phyloP scores from a whole-genome alignment of 2,329 filamentous ascomycete genomes.

The Stagonosporopsis cucurbitacearum region DNA sequence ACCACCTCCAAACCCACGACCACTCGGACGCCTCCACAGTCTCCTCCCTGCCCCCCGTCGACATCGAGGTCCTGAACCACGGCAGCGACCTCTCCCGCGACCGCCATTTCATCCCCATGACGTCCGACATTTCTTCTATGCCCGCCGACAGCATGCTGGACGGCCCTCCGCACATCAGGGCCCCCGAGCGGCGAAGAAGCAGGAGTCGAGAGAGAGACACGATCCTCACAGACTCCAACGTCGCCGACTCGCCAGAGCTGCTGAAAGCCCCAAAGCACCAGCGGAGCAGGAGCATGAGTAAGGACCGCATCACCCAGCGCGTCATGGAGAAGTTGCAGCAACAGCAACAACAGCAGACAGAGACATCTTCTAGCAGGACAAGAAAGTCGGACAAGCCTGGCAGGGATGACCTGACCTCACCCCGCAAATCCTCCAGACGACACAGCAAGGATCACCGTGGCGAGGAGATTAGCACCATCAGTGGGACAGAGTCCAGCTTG shows the following conservation, averaged over 20 bases:
- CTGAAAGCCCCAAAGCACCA: slow-evolving; percentile 65
- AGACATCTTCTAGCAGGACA: slow-evolving; percentile 44
- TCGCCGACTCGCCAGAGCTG: slow-evolving; percentile 29
- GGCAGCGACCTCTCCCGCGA: slow-evolving; percentile 70
- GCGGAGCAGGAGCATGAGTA: slow-evolving; percentile 68
- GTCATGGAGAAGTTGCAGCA: slow-evolving; percentile 71
- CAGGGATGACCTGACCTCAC: slow-evolving; percentile 39
- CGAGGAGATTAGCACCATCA: slow-evolving; percentile 49
- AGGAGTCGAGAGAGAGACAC: slow-evolving; percentile 57
- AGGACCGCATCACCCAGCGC: slow-evolving; percentile 71
- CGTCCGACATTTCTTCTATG: slow-evolving; percentile 88
- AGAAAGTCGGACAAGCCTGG: slow-evolving; percentile 28
- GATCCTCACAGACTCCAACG: slow-evolving; percentile 29
- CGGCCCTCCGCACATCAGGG: slow-evolving; percentile 55
- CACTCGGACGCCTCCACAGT: slow-evolving; percentile 84
- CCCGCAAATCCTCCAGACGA: slow-evolving; percentile 44
- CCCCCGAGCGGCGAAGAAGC: slow-evolving; percentile 57
- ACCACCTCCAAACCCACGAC: slow-evolving; percentile 49
- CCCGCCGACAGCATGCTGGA: slow-evolving; percentile 75
- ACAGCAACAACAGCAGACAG: slow-evolving; percentile 60
- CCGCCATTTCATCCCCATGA: slow-evolving; percentile 69
- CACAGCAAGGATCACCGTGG: slow-evolving; percentile 55
- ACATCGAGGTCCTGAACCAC: slow-evolving; percentile 83
- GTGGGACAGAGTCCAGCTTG: slow-evolving; percentile 67
- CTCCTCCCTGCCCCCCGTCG: slow-evolving; percentile 72